phyloP scores from a whole-genome alignment of 495 filamentous ascomycete genomes.

The Neurospora sublineolata region DNA sequence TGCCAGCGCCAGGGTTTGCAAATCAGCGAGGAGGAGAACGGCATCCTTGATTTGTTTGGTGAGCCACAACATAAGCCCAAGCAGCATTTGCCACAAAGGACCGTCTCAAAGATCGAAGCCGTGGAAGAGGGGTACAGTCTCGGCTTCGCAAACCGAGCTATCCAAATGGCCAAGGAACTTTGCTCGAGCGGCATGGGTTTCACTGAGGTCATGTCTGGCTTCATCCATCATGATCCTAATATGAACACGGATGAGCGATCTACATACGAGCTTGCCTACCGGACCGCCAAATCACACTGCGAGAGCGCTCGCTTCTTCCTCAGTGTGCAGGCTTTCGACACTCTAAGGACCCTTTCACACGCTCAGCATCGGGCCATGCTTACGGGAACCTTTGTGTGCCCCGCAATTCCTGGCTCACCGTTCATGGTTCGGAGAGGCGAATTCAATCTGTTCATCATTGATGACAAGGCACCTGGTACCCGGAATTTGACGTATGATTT shows the following conservation, averaged over 20 bases:
- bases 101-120: conserved; percentile 3
- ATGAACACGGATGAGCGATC: conserved; percentile 34
- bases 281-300: conserved; percentile 38
- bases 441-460: conserved; percentile 47
- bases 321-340: conserved; percentile 45
- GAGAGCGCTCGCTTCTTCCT: conserved; percentile 50
- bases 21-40: conserved; percentile 44
- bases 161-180: conserved; percentile 29
- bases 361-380: conserved; percentile 42
- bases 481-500: conserved; percentile 51
- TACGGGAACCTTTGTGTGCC: conserved; percentile 53
- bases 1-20: conserved; percentile 26
- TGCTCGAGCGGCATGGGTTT: conserved; percentile 44
- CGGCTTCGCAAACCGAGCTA: conserved; percentile 25
- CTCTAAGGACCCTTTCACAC: conserved; percentile 28
- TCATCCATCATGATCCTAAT: conserved; percentile 41
- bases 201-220: conserved; percentile 53
- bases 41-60: conserved; percentile 34
- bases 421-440: conserved; percentile 49
- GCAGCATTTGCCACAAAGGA: background rate
- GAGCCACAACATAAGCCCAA: conserved; percentile 22
- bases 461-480: conserved; percentile 42
- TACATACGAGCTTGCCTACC: conserved; percentile 44
- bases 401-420: conserved; percentile 41
- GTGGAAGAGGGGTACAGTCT: conserved; percentile 25